These are phyloP conservation scores for Delphinella strobiligena DNA, from an alignment of 2,329 filamentous ascomycete species.

Conservation along the genomic window DNA sequence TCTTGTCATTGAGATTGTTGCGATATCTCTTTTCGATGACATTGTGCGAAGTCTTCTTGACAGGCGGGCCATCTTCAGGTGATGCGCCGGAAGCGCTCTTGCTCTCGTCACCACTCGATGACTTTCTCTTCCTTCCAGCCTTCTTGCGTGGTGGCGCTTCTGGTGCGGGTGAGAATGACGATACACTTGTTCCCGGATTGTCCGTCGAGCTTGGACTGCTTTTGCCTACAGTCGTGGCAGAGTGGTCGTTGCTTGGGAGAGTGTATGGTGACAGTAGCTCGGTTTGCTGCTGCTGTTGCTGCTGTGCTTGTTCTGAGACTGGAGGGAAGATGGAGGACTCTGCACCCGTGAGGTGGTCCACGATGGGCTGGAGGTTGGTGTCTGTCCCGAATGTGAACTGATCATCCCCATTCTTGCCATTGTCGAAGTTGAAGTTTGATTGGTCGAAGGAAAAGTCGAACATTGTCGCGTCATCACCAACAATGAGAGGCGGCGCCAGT, in stretches of 20 bases:
- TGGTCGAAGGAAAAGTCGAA: conserved; percentile 15
- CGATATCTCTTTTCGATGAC: conserved; percentile 97
- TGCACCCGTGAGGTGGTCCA: conserved; percentile 11
- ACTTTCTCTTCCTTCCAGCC: conserved; percentile 24
- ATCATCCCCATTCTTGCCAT: conserved; percentile 4
- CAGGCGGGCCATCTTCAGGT: conserved; percentile 30
- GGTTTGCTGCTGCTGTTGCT: conserved; percentile 4
- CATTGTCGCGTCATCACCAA: conserved; percentile 20
- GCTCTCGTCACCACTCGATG: conserved; percentile 15
- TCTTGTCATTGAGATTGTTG: conserved; percentile 95
- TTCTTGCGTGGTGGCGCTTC: conserved; percentile 20
- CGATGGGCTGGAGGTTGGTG: conserved; percentile 6
- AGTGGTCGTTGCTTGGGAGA: conserved; percentile 3
- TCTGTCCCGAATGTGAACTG: conserved; percentile 11
- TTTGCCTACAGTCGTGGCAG: neutral
- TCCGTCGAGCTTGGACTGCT: conserved; percentile 18
- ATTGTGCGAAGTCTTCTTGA: conserved; percentile 93
- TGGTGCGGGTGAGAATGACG: conserved; percentile 17
- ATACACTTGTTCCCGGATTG: conserved; percentile 17
- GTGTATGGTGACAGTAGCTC: conserved; percentile 3
- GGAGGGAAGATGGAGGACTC: conserved; percentile 2
- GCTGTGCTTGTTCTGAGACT: conserved; percentile 1
- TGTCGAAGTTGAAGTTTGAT: conserved; percentile 13
- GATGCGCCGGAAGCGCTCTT: conserved; percentile 36
- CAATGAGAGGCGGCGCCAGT: conserved; percentile 19